These are phyloP conservation scores for Niveomyces coronatus DNA, from an alignment of 2,329 filamentous ascomycete genomes.

Conservation along the genomic window DNA sequence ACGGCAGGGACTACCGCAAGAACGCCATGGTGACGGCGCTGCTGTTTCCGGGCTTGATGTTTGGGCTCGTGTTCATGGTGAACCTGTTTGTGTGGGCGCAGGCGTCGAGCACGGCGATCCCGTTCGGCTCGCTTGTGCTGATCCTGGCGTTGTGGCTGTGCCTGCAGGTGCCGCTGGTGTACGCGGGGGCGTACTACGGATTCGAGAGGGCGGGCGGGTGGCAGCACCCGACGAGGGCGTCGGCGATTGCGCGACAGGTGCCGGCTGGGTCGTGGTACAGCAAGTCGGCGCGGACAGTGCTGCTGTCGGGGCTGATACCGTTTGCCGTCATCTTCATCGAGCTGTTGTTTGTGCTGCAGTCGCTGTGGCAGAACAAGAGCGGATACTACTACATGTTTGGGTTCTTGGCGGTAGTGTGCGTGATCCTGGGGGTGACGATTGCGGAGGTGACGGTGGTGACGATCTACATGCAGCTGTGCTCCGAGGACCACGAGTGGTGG, in stretches of 20 bases:
- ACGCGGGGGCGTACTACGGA: constrained; percentile 68
- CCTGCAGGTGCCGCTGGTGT: constrained; percentile 77
- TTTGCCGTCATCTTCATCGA: constrained; percentile 87
- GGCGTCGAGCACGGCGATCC: constrained; percentile 77
- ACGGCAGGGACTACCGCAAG: constrained; percentile 61
- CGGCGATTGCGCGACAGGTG: constrained; percentile 59
- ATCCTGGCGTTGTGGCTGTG: constrained; percentile 72
- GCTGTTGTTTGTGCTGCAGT: constrained; percentile 77
- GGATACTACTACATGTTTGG: constrained; percentile 90
- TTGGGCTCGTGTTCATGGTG: constrained; percentile 64
- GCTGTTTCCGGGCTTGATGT: constrained; percentile 70
- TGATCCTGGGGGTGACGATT: constrained; percentile 65
- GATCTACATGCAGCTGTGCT: constrained; percentile 72
- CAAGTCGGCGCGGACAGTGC: constrained; percentile 48
- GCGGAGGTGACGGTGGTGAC: constrained; percentile 76
- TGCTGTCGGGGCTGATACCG: constrained; percentile 68
- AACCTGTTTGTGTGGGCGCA: constrained; percentile 89
- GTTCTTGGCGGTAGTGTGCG: constrained; percentile 64
- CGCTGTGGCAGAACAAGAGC: constrained; percentile 81
- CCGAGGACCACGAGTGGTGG: constrained; percentile 87
- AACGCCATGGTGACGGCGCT: constrained; percentile 70
- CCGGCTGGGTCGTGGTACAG: constrained; percentile 69
- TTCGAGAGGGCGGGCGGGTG: constrained; percentile 57
- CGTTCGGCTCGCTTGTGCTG: constrained; percentile 66
- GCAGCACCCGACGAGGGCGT: constrained; percentile 75